Percentiles rank a stretch among this genome's conserved stretches.
phyloP scores from a whole-genome alignment of 2,329 filamentous ascomycete species.

The Curvularia spicifera region DNA sequence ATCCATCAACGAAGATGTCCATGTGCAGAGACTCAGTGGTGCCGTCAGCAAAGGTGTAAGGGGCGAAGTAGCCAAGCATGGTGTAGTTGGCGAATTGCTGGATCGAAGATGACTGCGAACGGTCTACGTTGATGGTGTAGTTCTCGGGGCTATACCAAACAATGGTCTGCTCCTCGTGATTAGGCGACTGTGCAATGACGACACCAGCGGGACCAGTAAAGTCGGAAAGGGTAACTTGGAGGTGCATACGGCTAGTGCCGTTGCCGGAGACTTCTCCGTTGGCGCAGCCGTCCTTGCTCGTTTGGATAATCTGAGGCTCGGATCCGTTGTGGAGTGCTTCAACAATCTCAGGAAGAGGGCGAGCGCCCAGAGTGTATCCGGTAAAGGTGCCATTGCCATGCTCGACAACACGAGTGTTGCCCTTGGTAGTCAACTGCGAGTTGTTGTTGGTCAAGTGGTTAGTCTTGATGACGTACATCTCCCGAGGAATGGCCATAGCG shows the following conservation, averaged over 20 bases:
- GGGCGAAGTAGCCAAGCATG: slow-evolving; percentile 55
- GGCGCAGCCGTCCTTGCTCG: slow-evolving; percentile 19
- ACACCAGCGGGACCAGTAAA: slow-evolving; percentile 52
- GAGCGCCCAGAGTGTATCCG: slow-evolving; percentile 54
- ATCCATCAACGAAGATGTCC: slow-evolving; percentile 57
- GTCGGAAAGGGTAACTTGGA: slow-evolving; percentile 50
- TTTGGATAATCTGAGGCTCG: slow-evolving; percentile 32
- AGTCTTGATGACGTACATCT: slow-evolving; percentile 56
- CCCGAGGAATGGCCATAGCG: slow-evolving; percentile 52
- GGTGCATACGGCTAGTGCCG: slow-evolving; percentile 50
- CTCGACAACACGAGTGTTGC: slow-evolving; percentile 46
- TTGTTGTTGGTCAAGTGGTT: slow-evolving; percentile 47
- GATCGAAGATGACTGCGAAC: slow-evolving; percentile 53
- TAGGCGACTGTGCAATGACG: slow-evolving; percentile 52
- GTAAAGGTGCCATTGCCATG: slow-evolving; percentile 50
- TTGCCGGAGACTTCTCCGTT: slow-evolving; percentile 34
- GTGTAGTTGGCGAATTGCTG: slow-evolving; percentile 52
- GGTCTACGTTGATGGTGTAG: slow-evolving; percentile 55
- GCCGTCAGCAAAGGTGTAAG: slow-evolving; percentile 50
- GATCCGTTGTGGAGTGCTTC: slow-evolving; percentile 44
- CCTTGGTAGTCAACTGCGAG: slow-evolving; percentile 42
- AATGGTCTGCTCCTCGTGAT: slow-evolving; percentile 53
- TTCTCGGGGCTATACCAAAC: slow-evolving; percentile 56
- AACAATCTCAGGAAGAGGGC: slow-evolving; percentile 55
- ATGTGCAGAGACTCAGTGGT: slow-evolving; percentile 51